Base-by-base conservation (phyloP, 2,329 filamentous ascomycete genomes). In the Fusarium anthophilum region DNA sequence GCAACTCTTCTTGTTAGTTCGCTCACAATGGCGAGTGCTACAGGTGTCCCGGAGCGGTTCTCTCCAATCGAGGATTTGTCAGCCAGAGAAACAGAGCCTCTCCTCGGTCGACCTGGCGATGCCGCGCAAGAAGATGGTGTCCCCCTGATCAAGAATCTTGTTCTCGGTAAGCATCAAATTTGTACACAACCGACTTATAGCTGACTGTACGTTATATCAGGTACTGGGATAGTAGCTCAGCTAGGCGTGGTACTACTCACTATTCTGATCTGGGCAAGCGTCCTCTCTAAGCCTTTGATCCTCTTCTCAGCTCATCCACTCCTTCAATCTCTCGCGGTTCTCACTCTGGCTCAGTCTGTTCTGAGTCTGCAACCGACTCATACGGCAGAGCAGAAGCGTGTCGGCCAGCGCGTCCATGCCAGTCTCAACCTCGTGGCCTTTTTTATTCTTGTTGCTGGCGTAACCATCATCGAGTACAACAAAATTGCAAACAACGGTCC, bases 241-340 rank as follows among this genome's bases (percentile, higher is more conserved):
- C 88, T 90, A 48, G 96, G 94, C 63, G 89, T 92, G 63, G 85
- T 94, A 83, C 89, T 98, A 73, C 89, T 98, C 71, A 86, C 91
- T 55, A 89, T 90, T 41, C 89, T 96, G 64, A 87, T 97, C 74
- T 98, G 94, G 94, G 89, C 90, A 51, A 89, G 89, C 63, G 89
- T 98, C 73, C 90, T 98, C 80, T 88, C 90, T 47, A 87, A 91
- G 63, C 82, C 85, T 37, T 80, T 97, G 70, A 93, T 94, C 44
- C 90, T 98, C 77, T 98, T 98, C 88, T 95, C 94, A 24, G 91
- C 92, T 14, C 96, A 98, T 82, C 96, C 96, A 13, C 91, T 98
- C 80, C 86, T 91, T 66, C 87, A 89, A 83, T 87, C 85, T 17
- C 74, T 92, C 65, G 95, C 91, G 55, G 82, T 97, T 66, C 87